Evolutionary conservation across 2,329 filamentous ascomycete genomes (phyloP).

Genomic region (Bipolaris zeicola): DNA sequence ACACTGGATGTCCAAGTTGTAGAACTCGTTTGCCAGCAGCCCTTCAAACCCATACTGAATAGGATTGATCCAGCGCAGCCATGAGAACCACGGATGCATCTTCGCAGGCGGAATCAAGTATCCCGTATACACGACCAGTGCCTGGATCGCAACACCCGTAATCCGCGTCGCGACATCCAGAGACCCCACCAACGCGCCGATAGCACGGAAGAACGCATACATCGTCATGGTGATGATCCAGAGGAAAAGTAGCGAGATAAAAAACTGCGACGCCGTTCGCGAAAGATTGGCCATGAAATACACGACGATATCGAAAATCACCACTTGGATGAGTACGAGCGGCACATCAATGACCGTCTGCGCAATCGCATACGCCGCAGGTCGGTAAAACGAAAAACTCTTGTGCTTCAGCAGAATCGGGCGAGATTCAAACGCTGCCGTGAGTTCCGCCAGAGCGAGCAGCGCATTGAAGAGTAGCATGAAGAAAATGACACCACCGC

Average conservation of each 20-base stretch:
- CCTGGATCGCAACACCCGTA: slow-evolving; percentile 50
- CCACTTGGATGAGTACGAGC: slow-evolving; percentile 62
- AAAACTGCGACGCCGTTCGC: slow-evolving; percentile 65
- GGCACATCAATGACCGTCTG: slow-evolving; percentile 64
- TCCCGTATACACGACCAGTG: slow-evolving; percentile 48
- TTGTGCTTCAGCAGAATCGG: slow-evolving; percentile 74
- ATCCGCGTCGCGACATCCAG: slow-evolving; percentile 48
- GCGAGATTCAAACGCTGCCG: slow-evolving; percentile 64
- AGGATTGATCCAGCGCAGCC: slow-evolving; percentile 57
- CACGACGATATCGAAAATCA: slow-evolving; percentile 64
- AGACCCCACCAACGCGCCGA: slow-evolving; percentile 44
- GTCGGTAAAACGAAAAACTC: slow-evolving; percentile 71
- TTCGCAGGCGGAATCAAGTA: slow-evolving; percentile 49
- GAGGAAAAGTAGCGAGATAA: slow-evolving; percentile 67
- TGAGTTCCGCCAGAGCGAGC: slow-evolving; percentile 65
- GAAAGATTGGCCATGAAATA: slow-evolving; percentile 66
- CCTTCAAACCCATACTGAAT: slow-evolving; percentile 73
- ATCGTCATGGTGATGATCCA: slow-evolving; percentile 58
- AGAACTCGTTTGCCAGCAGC: slow-evolving; percentile 73
- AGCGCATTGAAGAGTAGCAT: slow-evolving; percentile 68
- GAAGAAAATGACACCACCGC: slow-evolving; percentile 66
- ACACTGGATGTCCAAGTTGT: slow-evolving; percentile 62
- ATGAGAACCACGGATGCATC: slow-evolving; percentile 51
- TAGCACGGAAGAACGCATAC: slow-evolving; percentile 50
- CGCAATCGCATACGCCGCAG: slow-evolving; percentile 63